Evolutionary conservation across 148 eudicot species (phyloP), one percentile per base, ranked within the genome.

Genomic region (Arbutus unedo): DNA sequence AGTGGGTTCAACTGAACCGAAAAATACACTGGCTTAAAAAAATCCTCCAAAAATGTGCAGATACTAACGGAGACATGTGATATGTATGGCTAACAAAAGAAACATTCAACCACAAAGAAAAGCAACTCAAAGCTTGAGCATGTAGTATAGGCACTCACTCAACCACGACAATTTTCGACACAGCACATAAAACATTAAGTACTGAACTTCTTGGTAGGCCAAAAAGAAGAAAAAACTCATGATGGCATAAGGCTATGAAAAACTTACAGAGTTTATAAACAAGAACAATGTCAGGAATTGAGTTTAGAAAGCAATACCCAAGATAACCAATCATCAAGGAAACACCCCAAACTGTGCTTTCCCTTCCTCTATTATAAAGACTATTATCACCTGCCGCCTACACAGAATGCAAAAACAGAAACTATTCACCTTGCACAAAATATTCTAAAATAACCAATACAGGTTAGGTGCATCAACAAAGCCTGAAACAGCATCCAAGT

Each of bases 311-410:
- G 67, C 70, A 85, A 74, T 94, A 97, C 99, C 99, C 98, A 78
- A 97, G 95, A 90, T 97, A 97, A 83, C 99, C 99, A 78, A 90
- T 54, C 99, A 97, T 97, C 85, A 97, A 90, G 43, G 99, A 97
- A 77, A 94, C 93, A 80, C 99, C 99, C 99, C 98, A 97, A 81
- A 91, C 86, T 25, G 98, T 92, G 89, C 92, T 97, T 81, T 97
- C 99, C 85, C 90, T 90, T 84, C 93, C 99, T 84, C 85, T 94
- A 76, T 86, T 91, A 88, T 91, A 91, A 14, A 92, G 96, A 85
- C 91, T 94, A 53, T 85, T 85, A 84, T 97, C 98, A 88, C 89
- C 93, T 79, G 87, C 93, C 77, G 91, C 92, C 98, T 97, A 89
- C 82, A 92, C 64, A 62, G 15, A 67, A 81, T 77, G 67, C 82